These are phyloP conservation scores for Akebia trifoliata DNA, from an alignment of 164 flowering plant species.

Conservation along the genomic window DNA sequence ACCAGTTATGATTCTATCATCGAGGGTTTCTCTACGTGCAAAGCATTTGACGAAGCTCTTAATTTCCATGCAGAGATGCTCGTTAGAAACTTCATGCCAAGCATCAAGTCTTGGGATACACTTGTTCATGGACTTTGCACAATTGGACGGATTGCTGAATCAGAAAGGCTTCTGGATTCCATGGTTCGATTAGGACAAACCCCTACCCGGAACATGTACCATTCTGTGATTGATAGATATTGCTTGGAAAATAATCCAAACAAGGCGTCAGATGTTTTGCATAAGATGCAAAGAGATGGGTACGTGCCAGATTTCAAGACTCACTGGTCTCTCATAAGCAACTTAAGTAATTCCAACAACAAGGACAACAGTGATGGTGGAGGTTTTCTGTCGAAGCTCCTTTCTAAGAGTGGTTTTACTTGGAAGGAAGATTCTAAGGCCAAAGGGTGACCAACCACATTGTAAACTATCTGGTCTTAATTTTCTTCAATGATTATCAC, in stretches of 20 bases:
- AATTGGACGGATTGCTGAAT: conserved; percentile 42
- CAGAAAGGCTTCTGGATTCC: conserved; percentile 40
- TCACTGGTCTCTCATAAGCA: conserved; percentile 87
- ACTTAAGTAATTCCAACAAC: conserved; percentile 38
- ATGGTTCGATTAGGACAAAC: conserved; percentile 49
- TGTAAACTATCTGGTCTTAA: neutral
- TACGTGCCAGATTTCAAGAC: conserved; percentile 69
- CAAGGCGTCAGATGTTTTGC: conserved; percentile 59
- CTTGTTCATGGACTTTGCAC: conserved; percentile 44
- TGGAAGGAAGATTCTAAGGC: conserved; percentile 19
- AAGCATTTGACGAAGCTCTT: conserved; percentile 47
- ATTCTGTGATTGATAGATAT: conserved; percentile 43
- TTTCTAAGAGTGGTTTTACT: conserved; percentile 59
- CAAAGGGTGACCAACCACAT: conserved; percentile 7
- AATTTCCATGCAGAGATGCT: conserved; percentile 78
- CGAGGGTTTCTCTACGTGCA: conserved; percentile 33
- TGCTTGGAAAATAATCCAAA: conserved; percentile 38
- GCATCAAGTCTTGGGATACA: conserved; percentile 39
- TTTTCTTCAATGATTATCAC: neutral
- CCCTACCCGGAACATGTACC: conserved; percentile 52
- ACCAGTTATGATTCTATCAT: conserved; percentile 56
- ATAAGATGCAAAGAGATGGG: conserved; percentile 65
- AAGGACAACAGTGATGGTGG: conserved; percentile 24
- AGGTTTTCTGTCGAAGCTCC: conserved; percentile 74
- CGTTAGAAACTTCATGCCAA: conserved; percentile 45